Base-by-base conservation (phyloP, 257 asterid genomes). In the Ophiorrhiza pumila region DNA sequence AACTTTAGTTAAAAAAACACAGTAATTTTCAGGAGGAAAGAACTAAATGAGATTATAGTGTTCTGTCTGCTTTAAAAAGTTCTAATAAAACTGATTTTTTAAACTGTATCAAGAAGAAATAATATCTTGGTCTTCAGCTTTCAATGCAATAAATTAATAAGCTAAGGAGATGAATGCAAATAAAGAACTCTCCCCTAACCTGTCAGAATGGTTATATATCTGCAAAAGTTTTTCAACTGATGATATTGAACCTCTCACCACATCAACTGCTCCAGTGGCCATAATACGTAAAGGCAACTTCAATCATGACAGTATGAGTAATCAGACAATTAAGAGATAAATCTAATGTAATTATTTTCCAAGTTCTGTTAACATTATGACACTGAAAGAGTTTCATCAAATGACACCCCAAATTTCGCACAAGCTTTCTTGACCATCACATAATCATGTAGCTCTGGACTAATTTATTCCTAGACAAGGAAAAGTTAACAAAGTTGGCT, bases 261-360 rank as follows among this genome's bases (percentile, higher is more conserved):
- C 97, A 67, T 91, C 84, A 77, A 93, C 84, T 52, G 98, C 98
- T 80, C 98, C 98, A 67, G 92, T 85, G 41, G 97, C 90, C 98
- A 93, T 93, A 67, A 79, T 91, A 79, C 98, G 97, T 93, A 80
- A 70, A 80, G 74, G 74, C 47, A 86, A 74, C 57, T 74, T 75
- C 56, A 66, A 43, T 53, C 59, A 25, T 62, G 70, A 72, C 46
- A 29, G 37, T 32, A 61, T 60, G 67, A 39, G 74, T 34, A 75
- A 69, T 58, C 75, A 76, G 64, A 75, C 22, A 64, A 45, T 34
- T 37, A n/a, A 29, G 7, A 29, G 23, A 70, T 53, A 22, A 4
- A 4, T n/a, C 7, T 15, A 7, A 35, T 32, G n/a, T n/a, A n/a
- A n/a, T n/a, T 64, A 53, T 20, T 5, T 63, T 63, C 31, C n/a